Base-by-base conservation (phyloP, 352 stramenopile species). In the Aphanomyces astaci region DNA sequence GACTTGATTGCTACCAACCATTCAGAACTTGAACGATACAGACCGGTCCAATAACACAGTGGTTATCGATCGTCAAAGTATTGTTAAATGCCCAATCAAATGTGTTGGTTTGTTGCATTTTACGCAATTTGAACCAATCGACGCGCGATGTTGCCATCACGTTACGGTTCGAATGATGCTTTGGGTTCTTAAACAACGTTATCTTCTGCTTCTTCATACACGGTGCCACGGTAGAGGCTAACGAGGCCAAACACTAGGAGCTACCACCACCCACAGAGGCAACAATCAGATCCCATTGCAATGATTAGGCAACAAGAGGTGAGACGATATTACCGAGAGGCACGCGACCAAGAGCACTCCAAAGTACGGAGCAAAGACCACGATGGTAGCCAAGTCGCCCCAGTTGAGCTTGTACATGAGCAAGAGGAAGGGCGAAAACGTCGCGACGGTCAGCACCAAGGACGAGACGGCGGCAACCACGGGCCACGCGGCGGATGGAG, bases 361-460 rank as follows among this genome's bases (percentile, higher is more conserved):
- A 59, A 59, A 59, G 24, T 59, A 59, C 19, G 51, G 51, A 39
- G 33, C 7, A 25, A 59, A 59, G 22, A 59, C 30, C 22, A 33
- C 22, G 25, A 59, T 4, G n/a, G 30, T 39, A 1, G 15, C 25
- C 22, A 59, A 39, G 0, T 30, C 15, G 2, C 19, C 51, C 51
- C 51, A 59, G 51, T 59, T 59, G 51, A 59, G 51, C 24, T 59
- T 59, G 51, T 40, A 32, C 51, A 59, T 59, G 51, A 59, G 51
- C 51, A 59, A n/a, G 15, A 59, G 19, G 4, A 59, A 59, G 15
- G 51, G 51, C 7, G 51, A 59, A 5, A 32, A 59, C 11, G 51
- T 59, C 13, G 51, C 51, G 4, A 59, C 13, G 13, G 51, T 25
- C 51, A 19, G 9, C 5, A 59, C 30, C 5, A 59, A 32, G 7